Conservation (phyloP, 2,329 filamentous ascomycete genomes). For the Aureobasidium musti region DNA sequence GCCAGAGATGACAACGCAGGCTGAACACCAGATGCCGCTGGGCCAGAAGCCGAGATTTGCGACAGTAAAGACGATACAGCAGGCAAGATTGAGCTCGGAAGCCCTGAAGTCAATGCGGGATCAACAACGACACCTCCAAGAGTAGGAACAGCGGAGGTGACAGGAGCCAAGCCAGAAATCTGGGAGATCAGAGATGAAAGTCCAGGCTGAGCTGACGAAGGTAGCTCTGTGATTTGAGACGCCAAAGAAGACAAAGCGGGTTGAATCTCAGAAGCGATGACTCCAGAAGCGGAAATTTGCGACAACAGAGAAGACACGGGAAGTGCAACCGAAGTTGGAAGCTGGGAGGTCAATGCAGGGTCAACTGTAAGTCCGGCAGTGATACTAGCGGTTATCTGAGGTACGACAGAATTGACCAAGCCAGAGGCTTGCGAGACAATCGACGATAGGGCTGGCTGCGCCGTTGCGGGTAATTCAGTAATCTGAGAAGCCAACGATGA, state of each 20-base stretch:
- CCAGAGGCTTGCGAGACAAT: not conserved
- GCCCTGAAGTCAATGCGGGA: not conserved
- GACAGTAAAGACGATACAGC: not conserved
- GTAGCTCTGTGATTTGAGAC: not conserved
- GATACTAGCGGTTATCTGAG: not conserved
- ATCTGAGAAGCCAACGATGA: constrained; percentile 2
- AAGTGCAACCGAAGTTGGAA: not conserved
- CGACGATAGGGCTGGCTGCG: not conserved
- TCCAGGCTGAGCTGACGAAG: not conserved
- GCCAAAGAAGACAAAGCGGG: not conserved
- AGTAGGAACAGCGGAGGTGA: not conserved
- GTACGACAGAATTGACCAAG: too few species aligned
- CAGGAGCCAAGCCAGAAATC: not conserved
- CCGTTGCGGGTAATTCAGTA: not conserved
- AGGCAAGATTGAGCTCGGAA: constrained; percentile 6
- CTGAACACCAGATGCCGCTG: not conserved
- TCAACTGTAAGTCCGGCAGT: not conserved
- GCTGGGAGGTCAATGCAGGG: not conserved
- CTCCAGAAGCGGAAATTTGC: constrained; percentile 6
- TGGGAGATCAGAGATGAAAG: not conserved
- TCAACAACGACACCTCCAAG: not conserved
- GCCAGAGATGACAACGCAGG: not conserved
- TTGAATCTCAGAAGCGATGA: not conserved
- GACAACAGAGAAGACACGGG: not conserved
- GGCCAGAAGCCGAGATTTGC: constrained; percentile 4